Base-by-base conservation (phyloP, 805 yeast species). In the Nakazawaea sp. region DNA sequence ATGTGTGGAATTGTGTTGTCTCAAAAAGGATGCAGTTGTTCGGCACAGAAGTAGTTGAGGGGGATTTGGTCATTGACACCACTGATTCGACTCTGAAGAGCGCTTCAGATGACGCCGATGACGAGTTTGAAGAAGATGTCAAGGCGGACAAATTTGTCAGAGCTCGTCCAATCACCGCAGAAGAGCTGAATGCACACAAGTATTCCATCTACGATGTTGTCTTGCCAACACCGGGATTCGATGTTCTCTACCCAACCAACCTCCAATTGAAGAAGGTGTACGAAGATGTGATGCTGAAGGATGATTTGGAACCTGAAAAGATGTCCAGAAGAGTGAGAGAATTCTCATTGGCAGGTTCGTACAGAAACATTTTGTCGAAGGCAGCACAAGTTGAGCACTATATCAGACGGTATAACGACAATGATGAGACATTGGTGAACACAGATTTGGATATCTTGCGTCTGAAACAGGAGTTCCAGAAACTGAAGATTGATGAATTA, bases 141-240 rank as follows among this genome's bases (percentile, higher is more conserved):
- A 78, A 76, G 40, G 67, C 62, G 21, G 73, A 67, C 31, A 64
- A 59, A 7, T 78, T 70, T 42, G 63, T 70, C 18, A 72, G 86
- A 46, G 97, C 95, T 1, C 70, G 81, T 47, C 72, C 81, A 0
- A 68, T 92, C 15, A 84, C 95, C 1, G 67, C 73, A 38, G 87
- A 78, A 40, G 97, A 90, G 42, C 62, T 81, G 18, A 73, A 64
- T 4, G 38, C 63, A 2, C 74, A 74, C 0, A 72, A 68, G 37
- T 84, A 69, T 53, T 58, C 81, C 10, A 81, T 90, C 24, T 79
- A 71, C 51, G 97, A 92, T 57, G 69, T 92, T 20, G 95, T 94
- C 3, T 65, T 92, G 38, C 97, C 99, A n/a, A 75, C 95, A 0
- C 98, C 99, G 2, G 99, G 99, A 0, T 88, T 78, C 55, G 97